These are phyloP conservation scores for Sarocladium brachiariae DNA, from an alignment of 2,329 filamentous ascomycete species.

Conservation along the genomic window DNA sequence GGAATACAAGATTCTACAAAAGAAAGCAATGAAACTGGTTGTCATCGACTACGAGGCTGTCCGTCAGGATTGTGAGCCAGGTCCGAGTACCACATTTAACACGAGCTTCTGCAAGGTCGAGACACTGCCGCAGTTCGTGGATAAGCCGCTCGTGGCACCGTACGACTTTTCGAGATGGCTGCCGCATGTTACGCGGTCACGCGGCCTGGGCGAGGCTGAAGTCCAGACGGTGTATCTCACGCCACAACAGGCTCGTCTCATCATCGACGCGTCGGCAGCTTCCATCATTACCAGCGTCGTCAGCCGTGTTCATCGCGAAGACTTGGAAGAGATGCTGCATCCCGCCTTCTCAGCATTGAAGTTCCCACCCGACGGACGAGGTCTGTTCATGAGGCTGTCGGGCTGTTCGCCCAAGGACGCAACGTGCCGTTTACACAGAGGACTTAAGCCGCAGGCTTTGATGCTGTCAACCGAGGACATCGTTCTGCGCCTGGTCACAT, in stretches of 20 bases:
- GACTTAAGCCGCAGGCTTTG: slow-evolving; percentile 12
- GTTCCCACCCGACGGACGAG: slow-evolving; percentile 22
- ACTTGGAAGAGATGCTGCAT: slow-evolving; percentile 24
- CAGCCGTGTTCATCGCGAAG: slow-evolving; percentile 25
- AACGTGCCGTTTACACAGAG: slow-evolving; percentile 16
- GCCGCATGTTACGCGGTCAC: slow-evolving; percentile 28
- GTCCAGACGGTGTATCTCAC: slow-evolving; percentile 25
- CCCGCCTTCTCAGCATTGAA: slow-evolving; percentile 18
- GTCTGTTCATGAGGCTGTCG: slow-evolving; percentile 36
- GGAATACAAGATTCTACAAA: no score
- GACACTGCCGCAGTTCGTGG: slow-evolving; percentile 17
- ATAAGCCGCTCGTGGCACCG: slow-evolving; percentile 23
- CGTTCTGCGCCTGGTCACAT: slow-evolving; percentile 31
- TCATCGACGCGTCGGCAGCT: slow-evolving; percentile 22
- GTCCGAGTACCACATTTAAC: slow-evolving; percentile 22
- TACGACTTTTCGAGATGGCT: slow-evolving; percentile 37
- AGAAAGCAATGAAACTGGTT: slow-evolving; percentile 1
- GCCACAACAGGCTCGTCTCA: slow-evolving; percentile 20
- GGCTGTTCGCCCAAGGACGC: slow-evolving; percentile 38
- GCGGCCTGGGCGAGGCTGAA: slow-evolving; percentile 18
- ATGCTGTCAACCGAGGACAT: slow-evolving; percentile 26
- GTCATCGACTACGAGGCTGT: slow-evolving; percentile 1
- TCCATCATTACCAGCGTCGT: slow-evolving; percentile 24
- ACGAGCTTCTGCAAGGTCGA: slow-evolving; percentile 26
- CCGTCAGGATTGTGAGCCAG: background rate